A percentile compares a stretch with the other conserved stretches of the same genome.
Evolutionary conservation across 495 filamentous ascomycete genomes (phyloP).

Genomic region (Venustampulla echinocandica): DNA sequence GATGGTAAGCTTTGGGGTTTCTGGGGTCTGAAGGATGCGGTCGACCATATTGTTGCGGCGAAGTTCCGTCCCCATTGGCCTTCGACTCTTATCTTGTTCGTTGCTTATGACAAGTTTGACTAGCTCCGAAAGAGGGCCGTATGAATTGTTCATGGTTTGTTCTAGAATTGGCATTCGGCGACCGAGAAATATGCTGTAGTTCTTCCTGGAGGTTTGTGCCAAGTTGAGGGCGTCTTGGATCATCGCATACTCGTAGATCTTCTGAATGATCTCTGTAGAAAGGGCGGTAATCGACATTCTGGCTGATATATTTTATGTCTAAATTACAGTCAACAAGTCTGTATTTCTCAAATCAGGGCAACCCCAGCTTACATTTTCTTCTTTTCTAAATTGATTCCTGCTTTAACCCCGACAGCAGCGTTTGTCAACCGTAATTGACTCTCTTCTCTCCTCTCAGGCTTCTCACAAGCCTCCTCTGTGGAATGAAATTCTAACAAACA

Average conservation of each 20-base stretch:
- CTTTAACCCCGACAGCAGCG: constrained; percentile 1
- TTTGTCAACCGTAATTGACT: constrained; percentile 23
- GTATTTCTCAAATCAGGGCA: background rate
- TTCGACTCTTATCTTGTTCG: constrained; percentile 17
- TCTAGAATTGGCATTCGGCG: constrained; percentile 47
- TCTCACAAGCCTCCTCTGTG: background rate
- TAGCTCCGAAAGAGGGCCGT: constrained; percentile 51
- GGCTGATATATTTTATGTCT: background rate
- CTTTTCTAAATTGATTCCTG: constrained; percentile 4
- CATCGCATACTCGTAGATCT: constrained; percentile 47
- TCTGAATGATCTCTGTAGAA: constrained; percentile 53
- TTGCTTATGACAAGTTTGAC: constrained; percentile 45
- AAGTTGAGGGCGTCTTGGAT: constrained; percentile 47
- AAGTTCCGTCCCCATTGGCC: constrained; percentile 21
- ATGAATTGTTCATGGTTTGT: constrained; percentile 45
- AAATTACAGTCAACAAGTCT: background rate
- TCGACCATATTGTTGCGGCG: constrained; percentile 18
- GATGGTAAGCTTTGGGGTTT: constrained; percentile 33
- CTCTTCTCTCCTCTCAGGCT: constrained; percentile 2
- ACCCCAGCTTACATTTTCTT: background rate
- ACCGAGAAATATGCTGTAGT: constrained; percentile 43
- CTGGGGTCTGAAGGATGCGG: constrained; percentile 23
- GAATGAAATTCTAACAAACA: constrained; percentile 14
- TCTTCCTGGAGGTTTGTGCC: constrained; percentile 42
- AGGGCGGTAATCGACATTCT: constrained; percentile 37